These are phyloP conservation scores for Rhodotorula sp. DNA, from an alignment of 1,284 basidiomycete species.

Conservation along the genomic window DNA sequence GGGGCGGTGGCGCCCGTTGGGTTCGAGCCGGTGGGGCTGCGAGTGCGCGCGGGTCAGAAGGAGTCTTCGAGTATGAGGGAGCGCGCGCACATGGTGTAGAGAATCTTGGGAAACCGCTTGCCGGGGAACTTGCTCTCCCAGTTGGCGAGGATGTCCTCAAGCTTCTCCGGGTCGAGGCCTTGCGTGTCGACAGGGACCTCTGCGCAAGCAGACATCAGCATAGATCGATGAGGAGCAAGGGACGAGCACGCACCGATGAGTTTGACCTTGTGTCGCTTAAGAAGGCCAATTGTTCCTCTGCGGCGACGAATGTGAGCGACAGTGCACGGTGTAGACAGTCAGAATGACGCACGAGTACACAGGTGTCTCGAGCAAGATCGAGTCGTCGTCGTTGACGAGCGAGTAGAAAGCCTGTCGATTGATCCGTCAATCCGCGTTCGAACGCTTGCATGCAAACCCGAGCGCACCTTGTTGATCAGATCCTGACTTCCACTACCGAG, in stretches of 20 bases:
- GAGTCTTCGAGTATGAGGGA: neutral
- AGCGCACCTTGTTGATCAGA: slow-evolving; percentile 72
- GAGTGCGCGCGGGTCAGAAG: fast-evolving
- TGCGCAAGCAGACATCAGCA: slow-evolving; percentile 43
- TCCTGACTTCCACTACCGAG: slow-evolving; percentile 81
- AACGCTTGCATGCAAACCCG: neutral
- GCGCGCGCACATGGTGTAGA: slow-evolving; percentile 65
- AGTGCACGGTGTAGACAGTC: neutral
- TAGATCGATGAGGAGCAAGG: too few relatives aligned
- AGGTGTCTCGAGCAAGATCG: slow-evolving; percentile 79
- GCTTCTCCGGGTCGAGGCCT: slow-evolving; percentile 65
- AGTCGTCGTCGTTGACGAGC: slow-evolving; percentile 74
- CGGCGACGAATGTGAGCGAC: slow-evolving; percentile 34
- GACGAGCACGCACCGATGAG: slow-evolving; percentile 59
- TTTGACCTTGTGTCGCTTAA: slow-evolving; percentile 59
- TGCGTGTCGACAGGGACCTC: slow-evolving; percentile 77
- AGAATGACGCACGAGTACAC: slow-evolving; percentile 60
- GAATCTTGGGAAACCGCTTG: slow-evolving; percentile 70
- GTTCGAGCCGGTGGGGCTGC: slow-evolving; percentile 56
- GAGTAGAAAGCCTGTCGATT: slow-evolving; percentile 54
- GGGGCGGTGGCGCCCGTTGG: slow-evolving; percentile 77
- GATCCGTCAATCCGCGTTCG: neutral
- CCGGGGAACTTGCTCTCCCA: slow-evolving; percentile 62
- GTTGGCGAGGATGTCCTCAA: slow-evolving; percentile 65
- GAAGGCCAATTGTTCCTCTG: slow-evolving; percentile 46